Percentiles rank a stretch among this genome's conserved stretches.
Evolutionary conservation across 441 rosid genomes (phyloP).

Genomic region (Gossypium gossypioides): DNA sequence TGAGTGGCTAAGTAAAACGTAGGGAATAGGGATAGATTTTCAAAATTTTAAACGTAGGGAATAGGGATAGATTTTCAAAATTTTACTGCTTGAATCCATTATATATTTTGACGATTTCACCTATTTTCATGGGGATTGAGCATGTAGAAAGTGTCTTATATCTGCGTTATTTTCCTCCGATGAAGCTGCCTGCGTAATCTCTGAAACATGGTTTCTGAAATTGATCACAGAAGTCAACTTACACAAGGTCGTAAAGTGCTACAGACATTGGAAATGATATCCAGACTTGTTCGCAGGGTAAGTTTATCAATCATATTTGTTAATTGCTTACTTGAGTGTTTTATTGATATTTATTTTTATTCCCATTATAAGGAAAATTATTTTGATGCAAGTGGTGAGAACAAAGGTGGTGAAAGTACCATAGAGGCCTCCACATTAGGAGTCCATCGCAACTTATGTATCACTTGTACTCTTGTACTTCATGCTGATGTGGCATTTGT

Average conservation of each 20-base stretch:
- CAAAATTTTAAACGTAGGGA: background rate
- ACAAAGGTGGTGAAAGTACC: background rate
- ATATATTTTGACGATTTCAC: background rate
- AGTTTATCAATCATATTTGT: constrained; percentile 12
- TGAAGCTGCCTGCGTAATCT: constrained; percentile 12
- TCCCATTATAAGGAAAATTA: background rate
- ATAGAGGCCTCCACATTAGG: no score
- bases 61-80: background rate
- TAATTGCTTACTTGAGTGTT: background rate
- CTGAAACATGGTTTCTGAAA: constrained; percentile 6
- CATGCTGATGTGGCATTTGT: no score
- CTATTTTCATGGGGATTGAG: background rate
- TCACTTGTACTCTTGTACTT: no score
- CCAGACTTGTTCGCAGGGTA: constrained; percentile 73
- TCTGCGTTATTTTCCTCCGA: background rate
- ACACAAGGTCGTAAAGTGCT: constrained; percentile 82
- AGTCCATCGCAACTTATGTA: no score
- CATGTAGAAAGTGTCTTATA: constrained; percentile 3
- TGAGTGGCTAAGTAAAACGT: background rate
- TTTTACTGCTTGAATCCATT: background rate
- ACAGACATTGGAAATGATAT: constrained; percentile 66
- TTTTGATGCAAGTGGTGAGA: background rate
- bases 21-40: background rate
- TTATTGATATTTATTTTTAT: background rate
- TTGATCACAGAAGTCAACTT: constrained; percentile 60